Evolutionary conservation across 1,284 basidiomycete species (phyloP).

Genomic region (Cystobasidium sp.): DNA sequence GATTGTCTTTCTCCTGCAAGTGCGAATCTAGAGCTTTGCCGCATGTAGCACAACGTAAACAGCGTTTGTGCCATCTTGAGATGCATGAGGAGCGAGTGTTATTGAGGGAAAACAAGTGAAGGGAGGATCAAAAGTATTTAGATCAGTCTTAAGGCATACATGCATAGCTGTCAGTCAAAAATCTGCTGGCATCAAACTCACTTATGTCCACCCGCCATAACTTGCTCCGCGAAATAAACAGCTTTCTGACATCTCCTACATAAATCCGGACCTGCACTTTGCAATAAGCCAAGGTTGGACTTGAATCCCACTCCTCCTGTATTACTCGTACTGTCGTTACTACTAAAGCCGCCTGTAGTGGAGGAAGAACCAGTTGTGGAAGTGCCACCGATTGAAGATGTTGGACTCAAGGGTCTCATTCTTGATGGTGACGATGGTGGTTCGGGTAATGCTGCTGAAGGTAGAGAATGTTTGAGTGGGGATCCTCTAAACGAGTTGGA

Average conservation of each 20-base stretch:
- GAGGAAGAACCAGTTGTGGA: neutral
- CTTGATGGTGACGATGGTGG: neutral
- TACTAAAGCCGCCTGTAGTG: too few species aligned
- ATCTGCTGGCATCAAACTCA: too few species aligned
- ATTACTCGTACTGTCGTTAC: too few species aligned
- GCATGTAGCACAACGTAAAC: conserved; percentile 44
- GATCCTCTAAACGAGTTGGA: conserved; percentile 19
- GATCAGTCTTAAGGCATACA: too few species aligned
- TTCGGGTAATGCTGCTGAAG: neutral
- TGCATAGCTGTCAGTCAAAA: too few species aligned
- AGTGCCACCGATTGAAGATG: conserved; percentile 24
- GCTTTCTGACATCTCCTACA: conserved; percentile 42
- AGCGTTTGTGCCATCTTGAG: conserved; percentile 45
- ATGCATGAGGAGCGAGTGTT: too few species aligned
- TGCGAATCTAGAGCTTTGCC: conserved; percentile 43
- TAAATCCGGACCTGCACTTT: conserved; percentile 25
- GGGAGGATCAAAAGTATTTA: neutral
- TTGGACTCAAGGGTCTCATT: conserved; percentile 17
- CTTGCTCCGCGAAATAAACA: conserved; percentile 45
- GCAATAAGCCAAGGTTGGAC: conserved; percentile 33
- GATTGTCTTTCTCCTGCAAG: conserved; percentile 39
- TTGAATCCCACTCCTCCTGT: too few species aligned
- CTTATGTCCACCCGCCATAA: conserved; percentile 43
- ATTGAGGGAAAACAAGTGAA: too few species aligned
- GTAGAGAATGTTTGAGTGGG: conserved; percentile 24